phyloP scores from a whole-genome alignment of 2,329 filamentous ascomycete species.

The Paraphaeosphaeria sporulosa region DNA sequence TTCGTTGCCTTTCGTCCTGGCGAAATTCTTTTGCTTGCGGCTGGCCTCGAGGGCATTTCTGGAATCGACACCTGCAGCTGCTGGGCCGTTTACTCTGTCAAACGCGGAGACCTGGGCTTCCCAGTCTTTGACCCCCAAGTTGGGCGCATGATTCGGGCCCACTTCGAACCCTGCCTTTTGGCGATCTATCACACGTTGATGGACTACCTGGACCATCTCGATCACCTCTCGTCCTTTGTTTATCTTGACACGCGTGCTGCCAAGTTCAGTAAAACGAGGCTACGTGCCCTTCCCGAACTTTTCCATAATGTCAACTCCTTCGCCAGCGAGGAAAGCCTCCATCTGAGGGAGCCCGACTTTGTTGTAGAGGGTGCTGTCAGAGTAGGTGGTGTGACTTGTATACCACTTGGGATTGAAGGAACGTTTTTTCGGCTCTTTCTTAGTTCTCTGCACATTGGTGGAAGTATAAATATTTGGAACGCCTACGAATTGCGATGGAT shows the following conservation, averaged over 20 bases:
- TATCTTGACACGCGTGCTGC: not conserved
- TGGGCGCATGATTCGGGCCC: not conserved
- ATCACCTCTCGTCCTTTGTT: not conserved
- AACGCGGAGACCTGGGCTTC: not conserved
- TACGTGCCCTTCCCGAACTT: not conserved
- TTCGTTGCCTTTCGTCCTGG: not conserved
- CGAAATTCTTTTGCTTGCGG: not conserved
- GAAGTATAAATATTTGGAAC: not conserved
- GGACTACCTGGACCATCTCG: not conserved
- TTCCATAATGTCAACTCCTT: not conserved
- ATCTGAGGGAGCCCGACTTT: not conserved
- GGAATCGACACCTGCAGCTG: not conserved
- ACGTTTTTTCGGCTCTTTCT: not conserved
- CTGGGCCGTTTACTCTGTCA: not conserved
- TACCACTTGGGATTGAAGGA: not conserved
- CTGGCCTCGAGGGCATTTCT: not conserved
- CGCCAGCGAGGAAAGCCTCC: not conserved
- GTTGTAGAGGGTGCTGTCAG: not conserved
- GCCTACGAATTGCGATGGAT: not conserved
- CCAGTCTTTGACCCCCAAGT: not conserved
- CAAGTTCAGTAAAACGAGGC: not conserved
- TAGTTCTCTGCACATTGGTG: not conserved
- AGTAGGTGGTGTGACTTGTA: not conserved
- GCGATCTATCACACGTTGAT: not conserved
- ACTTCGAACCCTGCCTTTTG: not conserved